Base-by-base conservation (phyloP, 331 rosid species). In the Pyracantha coccinea region DNA sequence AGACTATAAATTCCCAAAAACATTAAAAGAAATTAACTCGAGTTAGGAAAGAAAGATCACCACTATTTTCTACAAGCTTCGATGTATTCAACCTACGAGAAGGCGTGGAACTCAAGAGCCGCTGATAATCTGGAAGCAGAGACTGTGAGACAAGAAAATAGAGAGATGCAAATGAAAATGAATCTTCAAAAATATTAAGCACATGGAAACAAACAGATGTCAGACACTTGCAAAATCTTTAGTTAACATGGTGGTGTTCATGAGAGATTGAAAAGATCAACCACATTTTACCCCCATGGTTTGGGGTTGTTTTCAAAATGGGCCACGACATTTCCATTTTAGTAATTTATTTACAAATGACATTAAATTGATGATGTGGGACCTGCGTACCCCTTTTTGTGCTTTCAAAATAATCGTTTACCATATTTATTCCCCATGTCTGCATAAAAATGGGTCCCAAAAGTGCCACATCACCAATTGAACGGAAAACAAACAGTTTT, bases 101-200 rank as follows among this genome's bases (percentile, higher is more conserved):
- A 76, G 97, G 99, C 79, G 66, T 69, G 85, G 99, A 87, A 84
- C 99, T 92, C 82, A 94, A 76, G 68, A 94, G 91, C 84, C 99
- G 93, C 88, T 94, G 97, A 86, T 92, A 94, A 89, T 94, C 97
- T 87, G 92, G 97, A 92, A 92, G 97, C 82, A 92, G 88, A 87
- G 97, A 83, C 99, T 94, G 90, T 53, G 85, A 85, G 84, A 80
- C 84, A 82, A 61, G 85, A 76, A 84, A 78, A 83, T 62, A 38
- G 58, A 47, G 76, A 71, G 76, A 69, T 78, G 72, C 23, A 76
- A 68, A 74, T 75, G 75, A 81, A 83, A 87, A 71, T 72, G 77
- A 66, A 79, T 66, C 78, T 60, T 82, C 63, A 83, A 55, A 81
- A 75, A 75, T 59, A 75, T 75, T 44, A 73, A 79, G 61, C 63